A percentile compares a stretch with the other conserved stretches of the same genome.
Evolutionary conservation across 106 monocot species (phyloP).

Genomic region (Dioscorea zingiberensis): DNA sequence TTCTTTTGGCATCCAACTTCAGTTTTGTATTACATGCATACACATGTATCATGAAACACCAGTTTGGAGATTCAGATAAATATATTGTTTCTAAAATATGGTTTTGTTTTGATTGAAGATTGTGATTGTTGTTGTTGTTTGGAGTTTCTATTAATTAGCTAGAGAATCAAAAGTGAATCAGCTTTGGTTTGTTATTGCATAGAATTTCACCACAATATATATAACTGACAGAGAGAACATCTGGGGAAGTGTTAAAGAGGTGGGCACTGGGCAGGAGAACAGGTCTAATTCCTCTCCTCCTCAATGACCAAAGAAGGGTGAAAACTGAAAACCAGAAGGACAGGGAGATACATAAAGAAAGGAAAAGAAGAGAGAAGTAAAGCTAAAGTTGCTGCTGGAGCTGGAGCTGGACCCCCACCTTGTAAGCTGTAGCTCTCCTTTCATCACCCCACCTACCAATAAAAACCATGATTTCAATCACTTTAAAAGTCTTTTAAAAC

Average conservation of each 20-base stretch:
- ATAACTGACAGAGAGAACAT: constrained; percentile 23
- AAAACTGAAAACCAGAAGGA: constrained; percentile 1
- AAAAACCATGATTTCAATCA: constrained; percentile 17
- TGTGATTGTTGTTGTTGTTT: no score
- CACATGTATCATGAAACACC: no score
- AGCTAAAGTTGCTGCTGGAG: constrained; percentile 31
- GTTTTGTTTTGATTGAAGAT: no score
- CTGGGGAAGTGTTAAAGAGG: constrained; percentile 29
- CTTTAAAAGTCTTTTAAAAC: not conserved
- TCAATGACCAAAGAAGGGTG: constrained; percentile 16
- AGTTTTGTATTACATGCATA: not conserved
- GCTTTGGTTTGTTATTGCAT: constrained; percentile 5
- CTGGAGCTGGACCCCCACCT: not conserved
- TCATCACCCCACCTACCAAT: constrained; percentile 8
- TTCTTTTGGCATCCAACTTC: not conserved
- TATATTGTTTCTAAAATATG: not conserved
- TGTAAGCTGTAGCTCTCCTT: not conserved
- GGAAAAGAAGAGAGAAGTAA: constrained; percentile 21
- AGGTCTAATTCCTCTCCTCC: not conserved
- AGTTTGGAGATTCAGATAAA: not conserved
- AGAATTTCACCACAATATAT: not conserved
- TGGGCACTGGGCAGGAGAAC: constrained; percentile 7
- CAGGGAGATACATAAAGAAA: constrained; percentile 10
- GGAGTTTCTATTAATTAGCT: no score
- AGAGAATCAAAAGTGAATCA: constrained; percentile 2